phyloP scores from a whole-genome alignment of 1,139 yeast species.

The Petasospora fabianii region DNA sequence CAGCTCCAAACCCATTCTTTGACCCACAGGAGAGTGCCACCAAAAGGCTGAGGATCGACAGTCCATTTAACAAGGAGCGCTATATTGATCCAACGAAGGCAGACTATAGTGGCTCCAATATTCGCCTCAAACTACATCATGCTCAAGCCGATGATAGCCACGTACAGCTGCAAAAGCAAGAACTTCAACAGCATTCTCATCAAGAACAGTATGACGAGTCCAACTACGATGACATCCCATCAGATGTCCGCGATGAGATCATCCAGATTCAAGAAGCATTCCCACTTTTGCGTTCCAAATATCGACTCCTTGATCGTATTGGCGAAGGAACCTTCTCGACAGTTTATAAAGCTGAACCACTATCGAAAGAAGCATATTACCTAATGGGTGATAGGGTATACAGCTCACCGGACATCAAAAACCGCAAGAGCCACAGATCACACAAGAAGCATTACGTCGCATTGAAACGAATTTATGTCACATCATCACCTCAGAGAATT shows the following conservation, averaged over 20 bases:
- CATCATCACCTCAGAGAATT: constrained; percentile 90
- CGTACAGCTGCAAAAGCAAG: background rate
- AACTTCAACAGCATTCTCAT: background rate
- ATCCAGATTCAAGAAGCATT: constrained; percentile 58
- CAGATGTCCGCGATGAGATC: constrained; percentile 64
- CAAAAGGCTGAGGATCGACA: constrained; percentile 12
- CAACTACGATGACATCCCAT: constrained; percentile 26
- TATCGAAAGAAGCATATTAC: constrained; percentile 55
- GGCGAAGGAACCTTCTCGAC: constrained; percentile 95
- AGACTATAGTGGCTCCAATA: background rate
- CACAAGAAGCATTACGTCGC: constrained; percentile 68
- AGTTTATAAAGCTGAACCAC: constrained; percentile 72
- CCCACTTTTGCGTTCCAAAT: constrained; percentile 46
- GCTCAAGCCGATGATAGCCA: background rate
- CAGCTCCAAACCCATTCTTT: constrained; percentile 10
- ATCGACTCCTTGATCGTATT: constrained; percentile 39
- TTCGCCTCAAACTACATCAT: background rate
- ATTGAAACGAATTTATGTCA: constrained; percentile 86
- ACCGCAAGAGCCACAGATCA: constrained; percentile 25
- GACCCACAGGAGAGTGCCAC: constrained; percentile 3
- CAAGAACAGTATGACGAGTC: background rate
- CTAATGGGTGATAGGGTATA: constrained; percentile 93
- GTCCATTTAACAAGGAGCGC: constrained; percentile 11
- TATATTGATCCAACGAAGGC: constrained; percentile 2
- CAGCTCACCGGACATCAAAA: constrained; percentile 64